A percentile compares a stretch with the other conserved stretches of the same genome.
Conservation (phyloP, 495 filamentous ascomycete genomes). For the Astrothelium subdiscretum region DNA sequence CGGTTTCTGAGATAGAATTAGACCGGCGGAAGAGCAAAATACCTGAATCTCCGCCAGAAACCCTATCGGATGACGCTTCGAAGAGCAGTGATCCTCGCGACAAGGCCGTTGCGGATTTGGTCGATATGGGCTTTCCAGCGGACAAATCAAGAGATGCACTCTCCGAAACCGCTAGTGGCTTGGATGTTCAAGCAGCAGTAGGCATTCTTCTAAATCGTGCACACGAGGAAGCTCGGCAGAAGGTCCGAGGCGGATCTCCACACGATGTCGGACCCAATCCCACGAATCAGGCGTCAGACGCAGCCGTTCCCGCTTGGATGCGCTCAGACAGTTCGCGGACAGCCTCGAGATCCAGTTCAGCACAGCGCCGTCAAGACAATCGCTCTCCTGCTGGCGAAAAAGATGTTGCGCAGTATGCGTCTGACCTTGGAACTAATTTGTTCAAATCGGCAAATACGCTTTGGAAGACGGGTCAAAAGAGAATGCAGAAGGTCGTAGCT, state of each 20-base stretch:
- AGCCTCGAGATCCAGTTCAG: constrained; percentile 19
- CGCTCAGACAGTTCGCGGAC: constrained; percentile 16
- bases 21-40: constrained; percentile 1
- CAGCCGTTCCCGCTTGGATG: constrained; percentile 37
- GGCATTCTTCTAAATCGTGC: constrained; percentile 85
- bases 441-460: constrained; percentile 89
- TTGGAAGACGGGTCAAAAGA: constrained; percentile 90
- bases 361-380: constrained; percentile 36
- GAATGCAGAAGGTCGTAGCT: constrained; percentile 84
- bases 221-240: constrained; percentile 60
- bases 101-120: constrained; percentile 72
- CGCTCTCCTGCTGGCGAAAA: constrained; percentile 53
- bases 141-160: constrained; percentile 71
- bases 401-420: constrained; percentile 69
- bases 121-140: constrained; percentile 88
- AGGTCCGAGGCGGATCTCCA: constrained; percentile 29
- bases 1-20: constrained; percentile 53
- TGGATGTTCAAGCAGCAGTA: constrained; percentile 78
- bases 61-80: neutral
- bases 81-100: constrained; percentile 49
- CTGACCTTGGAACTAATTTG: constrained; percentile 68
- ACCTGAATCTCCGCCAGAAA: constrained; percentile 16
- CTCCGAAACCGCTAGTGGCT: constrained; percentile 61
- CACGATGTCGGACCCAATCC: neutral
- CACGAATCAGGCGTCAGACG: constrained; percentile 12